Evolutionary conservation across 2,329 filamentous ascomycete genomes (phyloP).

Genomic region (Trichoderma pleuroti): DNA sequence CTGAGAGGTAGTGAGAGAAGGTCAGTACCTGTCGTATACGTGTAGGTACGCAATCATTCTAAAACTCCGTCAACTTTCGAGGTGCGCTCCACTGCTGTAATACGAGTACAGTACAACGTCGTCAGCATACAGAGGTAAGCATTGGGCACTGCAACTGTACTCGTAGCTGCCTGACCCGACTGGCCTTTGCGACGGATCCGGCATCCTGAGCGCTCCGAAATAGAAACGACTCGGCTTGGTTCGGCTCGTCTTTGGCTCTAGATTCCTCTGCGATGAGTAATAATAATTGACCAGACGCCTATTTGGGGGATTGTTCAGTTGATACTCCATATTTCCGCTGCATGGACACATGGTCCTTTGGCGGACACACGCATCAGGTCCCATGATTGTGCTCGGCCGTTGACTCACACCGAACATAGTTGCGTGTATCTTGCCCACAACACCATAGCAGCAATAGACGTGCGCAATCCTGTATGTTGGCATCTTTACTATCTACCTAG

Average conservation of each 20-base stretch:
- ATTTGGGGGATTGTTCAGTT: background rate
- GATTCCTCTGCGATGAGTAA: background rate
- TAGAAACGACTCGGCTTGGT: background rate
- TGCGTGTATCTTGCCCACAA: background rate
- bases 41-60: background rate
- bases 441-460: background rate
- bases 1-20: background rate
- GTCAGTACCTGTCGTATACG: background rate
- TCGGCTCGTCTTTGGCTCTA: background rate
- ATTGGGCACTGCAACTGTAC: background rate
- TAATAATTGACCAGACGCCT: background rate
- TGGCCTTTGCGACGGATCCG: background rate
- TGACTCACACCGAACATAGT: background rate
- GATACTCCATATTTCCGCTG: background rate
- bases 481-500: background rate
- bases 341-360: background rate
- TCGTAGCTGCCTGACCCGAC: background rate
- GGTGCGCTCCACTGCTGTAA: background rate
- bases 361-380: background rate
- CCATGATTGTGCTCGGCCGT: background rate
- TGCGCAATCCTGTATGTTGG: background rate
- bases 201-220: background rate
- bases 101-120: background rate
- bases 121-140: background rate
- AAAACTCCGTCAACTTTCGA: background rate